Evolutionary conservation across 106 monocot species (phyloP).

Genomic region (Phalaenopsis equestris): DNA sequence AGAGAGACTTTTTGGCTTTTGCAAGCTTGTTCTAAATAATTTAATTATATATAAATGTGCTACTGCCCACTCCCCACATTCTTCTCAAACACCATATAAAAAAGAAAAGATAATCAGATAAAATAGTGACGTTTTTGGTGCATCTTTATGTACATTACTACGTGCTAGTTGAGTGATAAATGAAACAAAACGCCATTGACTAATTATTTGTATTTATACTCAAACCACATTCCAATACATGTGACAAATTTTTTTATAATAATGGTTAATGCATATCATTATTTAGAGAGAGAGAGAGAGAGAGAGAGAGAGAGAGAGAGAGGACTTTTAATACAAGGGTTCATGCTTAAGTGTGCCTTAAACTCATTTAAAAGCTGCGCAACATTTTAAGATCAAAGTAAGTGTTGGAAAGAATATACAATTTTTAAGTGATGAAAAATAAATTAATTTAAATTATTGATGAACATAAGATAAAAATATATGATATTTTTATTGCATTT

Average conservation of each 20-base stretch:
- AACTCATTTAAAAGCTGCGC: no score
- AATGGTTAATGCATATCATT: background rate
- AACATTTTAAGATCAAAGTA: no score
- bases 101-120: background rate
- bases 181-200: background rate
- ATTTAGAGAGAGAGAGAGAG: background rate
- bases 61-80: background rate
- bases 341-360: no score
- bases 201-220: no score
- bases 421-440: no score
- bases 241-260: background rate
- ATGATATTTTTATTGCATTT: no score
- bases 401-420: no score
- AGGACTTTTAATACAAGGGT: no score
- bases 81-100: background rate
- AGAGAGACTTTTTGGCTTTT: background rate
- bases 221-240: background rate
- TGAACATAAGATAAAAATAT: no score
- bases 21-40: background rate
- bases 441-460: no score
- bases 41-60: background rate
- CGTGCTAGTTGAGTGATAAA: background rate
- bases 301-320: no score
- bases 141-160: background rate
- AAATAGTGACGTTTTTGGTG: slow-evolving; percentile 3